Evolutionary conservation across 257 asterid genomes (phyloP).

Genomic region (Capsicum baccatum): DNA sequence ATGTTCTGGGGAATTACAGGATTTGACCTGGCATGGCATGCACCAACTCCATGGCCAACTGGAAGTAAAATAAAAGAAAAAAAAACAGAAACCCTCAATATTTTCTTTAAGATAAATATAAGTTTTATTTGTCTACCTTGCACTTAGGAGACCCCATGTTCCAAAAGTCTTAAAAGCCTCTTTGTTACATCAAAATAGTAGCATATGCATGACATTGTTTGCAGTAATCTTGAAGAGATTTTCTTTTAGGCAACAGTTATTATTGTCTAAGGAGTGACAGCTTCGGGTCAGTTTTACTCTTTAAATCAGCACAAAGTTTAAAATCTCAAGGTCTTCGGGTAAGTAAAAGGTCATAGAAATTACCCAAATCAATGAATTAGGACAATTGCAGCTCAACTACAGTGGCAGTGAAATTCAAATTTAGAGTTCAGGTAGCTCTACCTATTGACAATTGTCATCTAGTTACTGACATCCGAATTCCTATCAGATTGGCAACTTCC

Average conservation of each 20-base stretch:
- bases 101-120: not conserved
- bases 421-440: not conserved
- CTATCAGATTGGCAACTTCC: not conserved
- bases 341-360: conserved; percentile 4
- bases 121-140: not conserved
- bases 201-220: not conserved
- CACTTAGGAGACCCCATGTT: not conserved
- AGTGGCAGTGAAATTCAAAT: not conserved
- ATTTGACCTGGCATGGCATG: conserved; percentile 48
- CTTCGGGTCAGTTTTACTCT: not conserved
- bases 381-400: not conserved
- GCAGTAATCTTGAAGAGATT: not conserved
- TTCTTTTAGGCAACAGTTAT: not conserved
- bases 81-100: conserved; percentile 28
- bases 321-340: not conserved
- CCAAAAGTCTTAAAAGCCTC: not conserved
- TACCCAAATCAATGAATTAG: conserved; percentile 4
- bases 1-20: conserved; percentile 40
- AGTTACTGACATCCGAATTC: not conserved
- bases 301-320: not conserved
- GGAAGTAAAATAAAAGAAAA: not conserved
- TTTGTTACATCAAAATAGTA: not conserved
- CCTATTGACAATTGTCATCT: not conserved
- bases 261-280: not conserved
- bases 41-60: conserved; percentile 47